phyloP scores from a whole-genome alignment of 2,329 filamentous ascomycete species.

The Boeremia exigua region DNA sequence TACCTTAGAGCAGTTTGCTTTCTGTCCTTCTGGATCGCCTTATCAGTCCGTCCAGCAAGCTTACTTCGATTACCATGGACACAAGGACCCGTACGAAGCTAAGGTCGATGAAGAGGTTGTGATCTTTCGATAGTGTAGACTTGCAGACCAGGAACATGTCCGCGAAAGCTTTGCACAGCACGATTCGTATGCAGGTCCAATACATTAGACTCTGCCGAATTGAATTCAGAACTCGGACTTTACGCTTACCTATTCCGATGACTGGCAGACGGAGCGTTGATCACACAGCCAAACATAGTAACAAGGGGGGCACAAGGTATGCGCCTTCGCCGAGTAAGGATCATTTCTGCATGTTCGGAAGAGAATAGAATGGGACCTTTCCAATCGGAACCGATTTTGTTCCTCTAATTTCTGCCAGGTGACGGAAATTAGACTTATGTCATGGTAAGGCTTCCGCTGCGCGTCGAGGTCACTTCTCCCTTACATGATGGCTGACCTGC shows the following conservation, averaged over 20 bases:
- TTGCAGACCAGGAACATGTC: not conserved
- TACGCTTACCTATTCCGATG: not conserved
- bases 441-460: not conserved
- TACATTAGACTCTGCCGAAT: not conserved
- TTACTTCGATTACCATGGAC: conserved; percentile 44
- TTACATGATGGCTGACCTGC: conserved; percentile 3
- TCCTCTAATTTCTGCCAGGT: not conserved
- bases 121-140: conserved; percentile 19
- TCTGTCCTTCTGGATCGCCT: conserved; percentile 40
- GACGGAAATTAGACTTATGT: not conserved
- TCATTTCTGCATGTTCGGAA: not conserved
- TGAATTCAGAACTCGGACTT: not conserved
- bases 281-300: conserved; percentile 1
- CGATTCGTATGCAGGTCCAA: not conserved
- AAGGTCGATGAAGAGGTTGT: conserved; percentile 23
- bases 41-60: conserved; percentile 37
- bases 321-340: not conserved
- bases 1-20: conserved; percentile 43
- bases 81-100: conserved; percentile 41
- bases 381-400: not conserved
- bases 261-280: not conserved
- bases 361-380: too few species aligned
- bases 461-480: conserved; percentile 1
- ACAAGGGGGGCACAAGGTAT: not conserved
- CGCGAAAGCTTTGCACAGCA: not conserved